These are phyloP conservation scores for Fusarium sp. DNA, from an alignment of 2,329 filamentous ascomycete genomes.

Conservation along the genomic window DNA sequence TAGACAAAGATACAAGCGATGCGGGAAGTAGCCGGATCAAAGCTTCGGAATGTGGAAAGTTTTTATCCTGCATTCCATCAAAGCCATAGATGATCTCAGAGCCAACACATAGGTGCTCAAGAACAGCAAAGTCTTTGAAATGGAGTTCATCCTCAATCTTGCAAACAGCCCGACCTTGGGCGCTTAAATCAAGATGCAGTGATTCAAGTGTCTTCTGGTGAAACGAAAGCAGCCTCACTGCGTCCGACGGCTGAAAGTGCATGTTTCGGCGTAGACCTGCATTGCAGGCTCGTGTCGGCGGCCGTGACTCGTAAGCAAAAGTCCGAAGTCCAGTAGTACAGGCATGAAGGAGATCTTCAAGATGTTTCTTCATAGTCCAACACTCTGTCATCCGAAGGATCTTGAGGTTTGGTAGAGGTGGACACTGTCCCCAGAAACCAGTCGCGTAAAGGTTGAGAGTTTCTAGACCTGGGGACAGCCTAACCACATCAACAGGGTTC, in stretches of 20 bases:
- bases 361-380: background rate
- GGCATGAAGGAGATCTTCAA: background rate
- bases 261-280: background rate
- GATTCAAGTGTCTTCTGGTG: background rate
- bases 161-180: background rate
- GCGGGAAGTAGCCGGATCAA: conserved; percentile 3
- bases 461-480: conserved; percentile 4
- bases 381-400: conserved; percentile 2
- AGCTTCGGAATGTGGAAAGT: background rate
- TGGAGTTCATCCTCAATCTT: background rate
- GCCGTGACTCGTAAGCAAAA: conserved; percentile 10
- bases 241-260: conserved; percentile 13
- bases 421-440: background rate
- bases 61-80: background rate
- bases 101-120: conserved; percentile 14
- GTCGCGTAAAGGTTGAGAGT: conserved; percentile 1
- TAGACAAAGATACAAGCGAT: conserved; percentile 6
- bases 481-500: background rate
- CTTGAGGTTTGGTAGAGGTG: conserved; percentile 5
- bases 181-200: conserved; percentile 8
- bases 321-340: background rate
- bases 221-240: background rate
- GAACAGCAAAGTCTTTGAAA: conserved; percentile 7
- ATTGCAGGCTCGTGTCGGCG: background rate
- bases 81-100: background rate